Conservation (phyloP, 441 rosid genomes). For the Populus hybrid region DNA sequence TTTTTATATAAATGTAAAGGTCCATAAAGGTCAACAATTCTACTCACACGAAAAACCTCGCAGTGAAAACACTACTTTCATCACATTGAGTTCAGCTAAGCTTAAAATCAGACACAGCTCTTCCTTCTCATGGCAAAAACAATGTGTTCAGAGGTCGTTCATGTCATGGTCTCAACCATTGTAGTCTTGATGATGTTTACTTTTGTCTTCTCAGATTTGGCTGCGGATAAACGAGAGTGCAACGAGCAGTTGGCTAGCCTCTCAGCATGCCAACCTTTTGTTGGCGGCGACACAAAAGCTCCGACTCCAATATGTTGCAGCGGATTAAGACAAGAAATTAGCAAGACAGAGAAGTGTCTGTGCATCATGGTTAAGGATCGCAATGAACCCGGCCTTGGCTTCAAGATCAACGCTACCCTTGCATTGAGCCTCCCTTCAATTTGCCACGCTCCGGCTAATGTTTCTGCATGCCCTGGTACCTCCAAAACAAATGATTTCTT, state of each 20-base stretch:
- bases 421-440: background rate
- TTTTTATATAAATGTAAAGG: too few species aligned
- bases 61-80: too few species aligned
- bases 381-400: background rate
- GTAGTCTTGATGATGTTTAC: background rate
- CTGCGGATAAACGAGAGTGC: background rate
- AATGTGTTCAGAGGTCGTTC: background rate
- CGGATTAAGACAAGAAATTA: background rate
- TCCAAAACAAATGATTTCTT: background rate
- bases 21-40: too few species aligned
- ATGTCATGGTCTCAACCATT: background rate
- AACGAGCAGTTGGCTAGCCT: background rate
- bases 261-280: background rate
- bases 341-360: background rate
- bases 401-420: background rate
- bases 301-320: background rate
- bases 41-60: too few species aligned
- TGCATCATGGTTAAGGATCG: background rate
- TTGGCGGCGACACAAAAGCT: background rate
- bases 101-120: too few species aligned
- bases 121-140: background rate
- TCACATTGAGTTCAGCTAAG: too few species aligned
- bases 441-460: background rate
- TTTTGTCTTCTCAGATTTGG: background rate
- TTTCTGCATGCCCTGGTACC: background rate